Base-by-base conservation (phyloP, 2,329 filamentous ascomycete genomes). In the Tolypocladium ovalisporum region DNA sequence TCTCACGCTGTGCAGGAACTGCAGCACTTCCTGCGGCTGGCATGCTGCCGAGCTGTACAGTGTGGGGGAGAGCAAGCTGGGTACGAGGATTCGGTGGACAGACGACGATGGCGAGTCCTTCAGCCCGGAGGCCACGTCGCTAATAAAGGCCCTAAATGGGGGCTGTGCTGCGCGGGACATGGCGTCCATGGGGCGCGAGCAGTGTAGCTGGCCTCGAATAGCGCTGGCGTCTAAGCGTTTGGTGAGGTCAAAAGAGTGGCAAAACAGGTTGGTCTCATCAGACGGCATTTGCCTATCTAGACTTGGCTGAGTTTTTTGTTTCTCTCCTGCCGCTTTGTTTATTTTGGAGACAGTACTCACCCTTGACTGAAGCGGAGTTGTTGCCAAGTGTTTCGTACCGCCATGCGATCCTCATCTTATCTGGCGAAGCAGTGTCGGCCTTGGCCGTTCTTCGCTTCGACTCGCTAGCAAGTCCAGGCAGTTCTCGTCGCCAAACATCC, bases 341-440 rank as follows among this genome's bases (percentile, higher is more conserved):
- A n/a, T 10, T 17, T 24, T 27, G 7, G 3, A 24, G 29, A 22
- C 5, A 34, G 29, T n/a, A 44, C 58, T 54, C 52, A 58, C 61
- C 60, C 22, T 40, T 57, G 24, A 53, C 39, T 19, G 58, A 52
- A 22, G 42, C 34, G 29, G 55, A 44, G 12, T 88, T 64, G 57
- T 72, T 87, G 19, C 88, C 88, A 56, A 97, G 73, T 37, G 85
- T 82, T 72, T 97, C 92, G 74, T 99, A 99, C 70, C 94, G 82
- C 94, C 94, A 99, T 4, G 94, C 94, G 76, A 99, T 99, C 76
- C 96, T 97, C 94, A 99, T 97, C 72, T 87, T 92, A 61, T 93
- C 88, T 17, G 79, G 78, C 2, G 72, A 66, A 3, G 69, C 63
- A 19, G 67, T 56, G 42, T 77, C 75, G 36, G 78, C 64, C 57